Conservation (phyloP, 2,329 filamentous ascomycete genomes). For the Ramichloridium luteum region DNA sequence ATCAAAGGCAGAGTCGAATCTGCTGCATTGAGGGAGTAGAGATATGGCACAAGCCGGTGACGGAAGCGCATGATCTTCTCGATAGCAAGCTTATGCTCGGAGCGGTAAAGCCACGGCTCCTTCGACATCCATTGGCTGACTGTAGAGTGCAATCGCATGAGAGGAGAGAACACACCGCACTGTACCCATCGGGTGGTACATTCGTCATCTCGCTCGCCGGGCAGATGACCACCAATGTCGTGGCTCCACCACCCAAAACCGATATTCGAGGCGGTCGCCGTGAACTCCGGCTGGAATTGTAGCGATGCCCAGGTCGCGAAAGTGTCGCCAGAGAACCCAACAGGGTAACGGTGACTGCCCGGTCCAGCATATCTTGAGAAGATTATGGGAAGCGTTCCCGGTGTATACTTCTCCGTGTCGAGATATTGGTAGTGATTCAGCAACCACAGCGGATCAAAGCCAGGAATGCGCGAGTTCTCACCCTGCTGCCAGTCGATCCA, state of each 20-base stretch:
- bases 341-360: slow-evolving; percentile 51
- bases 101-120: slow-evolving; percentile 43
- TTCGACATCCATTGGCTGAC: slow-evolving; percentile 47
- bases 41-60: slow-evolving; percentile 48
- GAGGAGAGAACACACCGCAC: slow-evolving; percentile 48
- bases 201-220: slow-evolving; percentile 46
- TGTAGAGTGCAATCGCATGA: slow-evolving; percentile 49
- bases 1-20: slow-evolving; percentile 39
- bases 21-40: slow-evolving; percentile 46
- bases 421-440: slow-evolving; percentile 52
- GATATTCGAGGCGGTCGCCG: slow-evolving; percentile 53
- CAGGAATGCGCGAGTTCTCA: slow-evolving; percentile 40
- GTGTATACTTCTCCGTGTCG: slow-evolving; percentile 1
- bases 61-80: slow-evolving; percentile 41
- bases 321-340: slow-evolving; percentile 53
- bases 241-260: slow-evolving; percentile 59
- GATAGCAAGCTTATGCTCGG: slow-evolving; percentile 26
- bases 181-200: slow-evolving; percentile 50
- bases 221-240: slow-evolving; percentile 53
- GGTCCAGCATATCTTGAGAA: slow-evolving; percentile 52
- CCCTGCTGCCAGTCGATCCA: slow-evolving; percentile 61
- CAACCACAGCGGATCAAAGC: slow-evolving; percentile 52
- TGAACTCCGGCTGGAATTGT: slow-evolving; percentile 54
- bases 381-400: slow-evolving; percentile 28
- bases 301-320: slow-evolving; percentile 49